A percentile compares a stretch with the other conserved stretches of the same genome.
Evolutionary conservation across 129 eudicot genomes (phyloP).

Genomic region (Escallonia rubra): DNA sequence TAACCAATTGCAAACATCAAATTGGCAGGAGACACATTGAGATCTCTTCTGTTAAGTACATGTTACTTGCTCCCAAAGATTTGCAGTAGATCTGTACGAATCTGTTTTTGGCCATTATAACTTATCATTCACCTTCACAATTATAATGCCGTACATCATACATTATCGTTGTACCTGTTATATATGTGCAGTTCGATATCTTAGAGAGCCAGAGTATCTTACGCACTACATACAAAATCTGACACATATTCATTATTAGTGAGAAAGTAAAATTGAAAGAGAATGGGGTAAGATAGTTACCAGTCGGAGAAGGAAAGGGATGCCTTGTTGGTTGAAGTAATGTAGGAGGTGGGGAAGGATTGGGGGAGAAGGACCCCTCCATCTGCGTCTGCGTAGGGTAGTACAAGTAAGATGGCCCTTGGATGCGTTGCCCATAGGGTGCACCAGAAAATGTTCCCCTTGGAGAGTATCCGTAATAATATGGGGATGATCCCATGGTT

Average conservation of each 20-base stretch:
- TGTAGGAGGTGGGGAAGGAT: conserved; percentile 28
- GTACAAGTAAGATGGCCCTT: conserved; percentile 68
- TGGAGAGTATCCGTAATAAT: conserved; percentile 65
- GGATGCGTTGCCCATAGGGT: conserved; percentile 57
- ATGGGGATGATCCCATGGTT: conserved; percentile 48
- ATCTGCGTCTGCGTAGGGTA: conserved; percentile 57
- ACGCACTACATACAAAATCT: not conserved
- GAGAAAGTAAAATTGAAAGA: not conserved
- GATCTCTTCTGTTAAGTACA: no score
- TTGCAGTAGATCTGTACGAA: no score
- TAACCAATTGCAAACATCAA: no score
- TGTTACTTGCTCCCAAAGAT: no score
- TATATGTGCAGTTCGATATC: no score
- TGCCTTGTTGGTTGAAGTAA: conserved; percentile 40
- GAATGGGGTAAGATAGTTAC: conserved; percentile 24
- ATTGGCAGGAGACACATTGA: no score
- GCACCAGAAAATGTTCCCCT: conserved; percentile 49
- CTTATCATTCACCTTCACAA: no score
- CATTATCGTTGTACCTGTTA: no score
- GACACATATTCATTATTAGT: not conserved
- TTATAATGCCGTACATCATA: no score
- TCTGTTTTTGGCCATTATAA: no score
- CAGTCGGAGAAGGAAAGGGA: conserved; percentile 53
- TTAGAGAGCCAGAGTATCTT: not conserved
- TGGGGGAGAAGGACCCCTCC: conserved; percentile 23